Evolutionary conservation across 257 asterid genomes (phyloP), one percentile per base, ranked within the genome.

Genomic region (Plantago major): DNA sequence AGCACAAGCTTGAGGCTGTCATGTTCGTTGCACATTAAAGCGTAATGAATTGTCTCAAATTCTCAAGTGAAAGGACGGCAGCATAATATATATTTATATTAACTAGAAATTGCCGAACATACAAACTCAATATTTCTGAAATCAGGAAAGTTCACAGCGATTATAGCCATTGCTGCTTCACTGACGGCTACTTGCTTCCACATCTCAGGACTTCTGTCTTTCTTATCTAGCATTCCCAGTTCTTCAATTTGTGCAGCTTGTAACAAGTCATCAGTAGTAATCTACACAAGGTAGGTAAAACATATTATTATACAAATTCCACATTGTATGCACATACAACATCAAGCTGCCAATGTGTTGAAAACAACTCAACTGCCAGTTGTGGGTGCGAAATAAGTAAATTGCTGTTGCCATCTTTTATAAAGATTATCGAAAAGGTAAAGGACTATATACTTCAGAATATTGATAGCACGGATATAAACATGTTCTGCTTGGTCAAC

Each of bases 211-310:
- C 95, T 87, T 81, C 97, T 87, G 65, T 87, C 97, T 84, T 80
- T 93, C 68, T 81, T 84, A 58, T 89, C 96, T 54, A 84, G 83
- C 94, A 82, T 77, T 61, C 99, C 97, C 60, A 86, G 71, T 75
- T 93, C 97, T 84, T 93, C 99, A 70, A 93, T 82, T 85, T 93
- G 95, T 42, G 96, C 99, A 71, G 99, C 97, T 93, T 89, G 99
- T 71, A 93, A 67, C 82, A 93, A 75, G 71, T 89, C 97, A 73
- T 89, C 97, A 42, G 95, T 93, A 15, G 97, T 93, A 73, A 93
- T 93, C 99, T 93, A 76, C 69, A 58, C 45, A 79, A 62, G 50
- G 16, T 4, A 17, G 68, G 65, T 54, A 37, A 16, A 30, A 63
- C 11, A 50, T 40, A 55, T 55, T 49, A 42, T 62, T 38, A 44